Conservation (phyloP, 371 early-diverging fungal species). For the Actinomortierella ambigua region DNA sequence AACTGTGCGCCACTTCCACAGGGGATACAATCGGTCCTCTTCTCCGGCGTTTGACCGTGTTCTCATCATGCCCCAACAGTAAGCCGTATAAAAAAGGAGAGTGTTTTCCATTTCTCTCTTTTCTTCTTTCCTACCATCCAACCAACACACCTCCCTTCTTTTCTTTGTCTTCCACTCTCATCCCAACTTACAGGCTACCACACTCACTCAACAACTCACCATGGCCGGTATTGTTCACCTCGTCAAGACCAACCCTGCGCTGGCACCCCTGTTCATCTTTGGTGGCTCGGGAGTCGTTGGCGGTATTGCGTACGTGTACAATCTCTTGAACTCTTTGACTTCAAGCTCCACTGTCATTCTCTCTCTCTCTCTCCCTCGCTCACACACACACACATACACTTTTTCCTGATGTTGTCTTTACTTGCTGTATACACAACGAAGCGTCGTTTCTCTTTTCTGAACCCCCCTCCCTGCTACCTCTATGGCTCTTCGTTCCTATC, state of each 20-base stretch:
- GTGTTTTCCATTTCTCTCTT: no score
- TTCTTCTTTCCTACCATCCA: not conserved
- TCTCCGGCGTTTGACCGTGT: no score
- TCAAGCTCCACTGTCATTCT: not conserved
- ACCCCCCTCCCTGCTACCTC: no score
- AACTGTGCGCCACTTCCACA: no score
- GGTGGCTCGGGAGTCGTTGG: slow-evolving; percentile 37
- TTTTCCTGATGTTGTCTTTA: not conserved
- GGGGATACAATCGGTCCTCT: no score
- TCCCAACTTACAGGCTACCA: no score
- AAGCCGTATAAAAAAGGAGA: no score
- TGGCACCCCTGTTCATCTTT: slow-evolving; percentile 45
- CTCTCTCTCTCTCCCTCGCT: not conserved
- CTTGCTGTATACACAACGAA: not conserved
- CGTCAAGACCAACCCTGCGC: slow-evolving; percentile 43
- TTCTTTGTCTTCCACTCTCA: no score
- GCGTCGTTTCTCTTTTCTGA: not conserved
- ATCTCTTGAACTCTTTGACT: no score
- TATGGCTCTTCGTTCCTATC: not conserved
- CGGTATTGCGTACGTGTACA: slow-evolving; percentile 38
- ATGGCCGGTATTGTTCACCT: slow-evolving; percentile 37
- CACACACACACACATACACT: not conserved
- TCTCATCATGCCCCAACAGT: no score
- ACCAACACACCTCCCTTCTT: no score
- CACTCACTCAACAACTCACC: slow-evolving; percentile 5